Base-by-base conservation (phyloP, 495 filamentous ascomycete species). In the Mycothermus thermophilus region DNA sequence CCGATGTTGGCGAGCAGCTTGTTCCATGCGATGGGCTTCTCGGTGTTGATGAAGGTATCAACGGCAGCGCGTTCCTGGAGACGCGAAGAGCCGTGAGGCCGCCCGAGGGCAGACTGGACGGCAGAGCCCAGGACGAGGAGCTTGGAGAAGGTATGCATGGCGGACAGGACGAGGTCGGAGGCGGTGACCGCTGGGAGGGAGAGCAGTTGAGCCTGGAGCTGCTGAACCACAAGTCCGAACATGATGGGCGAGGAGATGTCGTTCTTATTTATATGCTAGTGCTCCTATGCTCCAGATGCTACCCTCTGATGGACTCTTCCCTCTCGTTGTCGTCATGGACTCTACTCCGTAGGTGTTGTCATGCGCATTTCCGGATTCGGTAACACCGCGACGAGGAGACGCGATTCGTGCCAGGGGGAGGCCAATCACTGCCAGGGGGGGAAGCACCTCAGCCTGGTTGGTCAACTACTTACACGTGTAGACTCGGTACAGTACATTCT, bases 1-100 rank as follows among this genome's bases (percentile, higher is more conserved):
- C 76, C 76, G 36, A 80, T 77, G 33, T 80, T 80, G 48, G 64
- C 57, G 35, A 75, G 58, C 5, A 80, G 57, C 13, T 64, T 62
- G 7, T 56, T 37, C 26, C 67, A 47, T 0, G 76, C 65, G 34
- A 70, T 56, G 9, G 71, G 58, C 6, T 57, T 64, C 43, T 82
- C 66, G 6, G 48, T 58, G 21, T 62, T 36, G 42, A 83, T 68
- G 57, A 72, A 82, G 9, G 52, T 52, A 36, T 69, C 63, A 18
- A 72, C 65, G 15, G 55, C 47, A 22, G n/a, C n/a, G n/a, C 67
- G 55, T 50, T 59, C 66, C 30, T 57, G 33, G 29, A 69, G 40
- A 5, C 44, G 32, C 11, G 11, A 29, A 32, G 40, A 44, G 16
- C 40, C 42, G 12, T 60, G 51, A 8, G 63, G 64, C 10, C 55